Evolutionary conservation across 768 basidiomycete species (phyloP), one percentile per base, ranked within the genome.

Genomic region (Lactarius indigo): DNA sequence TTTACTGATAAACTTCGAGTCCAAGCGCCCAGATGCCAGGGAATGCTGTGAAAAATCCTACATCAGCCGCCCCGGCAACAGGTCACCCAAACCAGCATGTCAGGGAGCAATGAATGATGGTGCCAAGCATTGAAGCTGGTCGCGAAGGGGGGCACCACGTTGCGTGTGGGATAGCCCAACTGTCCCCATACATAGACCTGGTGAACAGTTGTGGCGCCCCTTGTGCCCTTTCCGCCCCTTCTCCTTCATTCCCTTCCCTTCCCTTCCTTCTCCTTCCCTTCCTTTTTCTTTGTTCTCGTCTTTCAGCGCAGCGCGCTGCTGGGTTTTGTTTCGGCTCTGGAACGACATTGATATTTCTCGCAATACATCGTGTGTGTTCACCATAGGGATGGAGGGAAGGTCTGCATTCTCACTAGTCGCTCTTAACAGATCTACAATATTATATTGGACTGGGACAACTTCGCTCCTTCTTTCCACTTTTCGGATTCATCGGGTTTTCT

Each of bases 221-320:
- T 26, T 20, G 35, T 31, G 42, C 15, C 6, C 61, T 31, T 50
- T 30, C 3, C 61, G 23, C n/a, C 59, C 52, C 30, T 20, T 20
- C 41, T 1, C 2, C 2, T 23, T 20, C 31, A 20, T 59, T 55
- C 42, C 41, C 3, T 41, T 17, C 30, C 5, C 10, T 23, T 20
- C 18, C 20, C 4, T 17, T 50, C 31, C 33, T 9, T 44, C 31
- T 47, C 3, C 37, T 30, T 18, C 42, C 41, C 7, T 17, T 31
- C 37, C 28, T 9, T 30, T 28, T 33, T 61, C 13, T 20, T 33
- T 30, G 9, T 57, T 33, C 56, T 64, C 6, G 5, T 35, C 39
- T 15, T 55, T 58, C 57, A 47, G 65, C 52, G 68, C 64, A 13
- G 68, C 26, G 65, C 68, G 68, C 65, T 63, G 61, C 61, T 57